phyloP scores from a whole-genome alignment of 768 basidiomycete genomes.

The Xerocomellus dryophilus region DNA sequence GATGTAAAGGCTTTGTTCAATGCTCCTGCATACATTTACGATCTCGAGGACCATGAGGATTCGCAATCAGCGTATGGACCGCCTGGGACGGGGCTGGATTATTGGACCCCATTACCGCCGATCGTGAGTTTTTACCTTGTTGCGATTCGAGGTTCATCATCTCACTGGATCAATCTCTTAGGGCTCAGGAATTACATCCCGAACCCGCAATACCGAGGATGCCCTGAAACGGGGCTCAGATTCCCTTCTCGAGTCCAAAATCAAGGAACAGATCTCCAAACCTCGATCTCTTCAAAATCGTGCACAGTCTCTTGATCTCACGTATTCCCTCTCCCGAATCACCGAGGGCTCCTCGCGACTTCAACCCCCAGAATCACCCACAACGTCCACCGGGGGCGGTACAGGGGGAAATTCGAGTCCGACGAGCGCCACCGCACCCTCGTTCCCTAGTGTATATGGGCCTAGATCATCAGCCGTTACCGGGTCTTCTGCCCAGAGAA shows the following conservation, averaged over 20 bases:
- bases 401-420: conserved; percentile 77
- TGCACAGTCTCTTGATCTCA: conserved; percentile 87
- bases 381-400: conserved; percentile 68
- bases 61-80: conserved; percentile 54
- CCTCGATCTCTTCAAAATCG: conserved; percentile 82
- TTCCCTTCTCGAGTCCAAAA: conserved; percentile 77
- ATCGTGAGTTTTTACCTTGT: conserved; percentile 49
- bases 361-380: conserved; percentile 75
- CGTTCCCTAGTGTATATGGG: conserved; percentile 83
- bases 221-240: conserved; percentile 80
- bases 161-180: conserved; percentile 29
- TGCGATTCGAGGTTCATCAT: conserved; percentile 10
- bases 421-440: conserved; percentile 72
- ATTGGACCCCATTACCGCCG: conserved; percentile 74
- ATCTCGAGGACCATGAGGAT: conserved; percentile 71
- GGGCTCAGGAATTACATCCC: conserved; percentile 68
- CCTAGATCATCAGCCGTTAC: conserved; percentile 51
- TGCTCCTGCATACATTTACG: conserved; percentile 77
- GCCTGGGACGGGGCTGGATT: conserved; percentile 55
- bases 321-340: conserved; percentile 78
- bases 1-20: conserved; percentile 96
- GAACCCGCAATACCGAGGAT: conserved; percentile 70
- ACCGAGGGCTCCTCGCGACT: conserved; percentile 62
- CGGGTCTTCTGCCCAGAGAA: conserved; percentile 44
- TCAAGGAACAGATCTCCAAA: conserved; percentile 72